Evolutionary conservation across 2,329 filamentous ascomycete species (phyloP).

Genomic region (Tolypocladium sp.): DNA sequence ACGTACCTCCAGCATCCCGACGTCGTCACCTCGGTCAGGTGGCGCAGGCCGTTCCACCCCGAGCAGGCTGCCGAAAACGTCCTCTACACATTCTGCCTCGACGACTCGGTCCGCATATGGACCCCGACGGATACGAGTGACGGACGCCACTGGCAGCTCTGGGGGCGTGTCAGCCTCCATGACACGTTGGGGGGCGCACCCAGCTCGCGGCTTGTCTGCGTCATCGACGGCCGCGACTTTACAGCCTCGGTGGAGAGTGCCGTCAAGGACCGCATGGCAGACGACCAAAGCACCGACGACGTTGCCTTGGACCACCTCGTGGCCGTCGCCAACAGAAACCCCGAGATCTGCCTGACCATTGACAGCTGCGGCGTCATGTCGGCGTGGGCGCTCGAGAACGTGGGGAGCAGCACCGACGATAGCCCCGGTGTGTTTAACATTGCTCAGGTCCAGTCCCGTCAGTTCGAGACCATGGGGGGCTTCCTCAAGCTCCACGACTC

Average conservation of each 20-base stretch:
- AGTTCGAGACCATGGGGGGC: constrained; percentile 36
- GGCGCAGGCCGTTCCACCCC: constrained; percentile 69
- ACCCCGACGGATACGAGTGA: constrained; percentile 64
- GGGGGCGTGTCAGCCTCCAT: constrained; percentile 70
- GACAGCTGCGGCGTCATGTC: constrained; percentile 82
- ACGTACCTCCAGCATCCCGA: constrained; percentile 81
- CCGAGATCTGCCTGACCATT: constrained; percentile 79
- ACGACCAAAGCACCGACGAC: constrained; percentile 51
- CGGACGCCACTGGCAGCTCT: constrained; percentile 65
- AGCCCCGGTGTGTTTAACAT: constrained; percentile 74
- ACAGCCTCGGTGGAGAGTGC: constrained; percentile 67
- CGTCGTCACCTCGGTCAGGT: constrained; percentile 73
- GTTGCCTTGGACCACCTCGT: constrained; percentile 77
- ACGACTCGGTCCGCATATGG: constrained; percentile 78
- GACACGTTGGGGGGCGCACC: constrained; percentile 51
- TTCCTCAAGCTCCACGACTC: constrained; percentile 14
- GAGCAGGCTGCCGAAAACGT: constrained; percentile 79
- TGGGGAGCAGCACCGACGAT: constrained; percentile 60
- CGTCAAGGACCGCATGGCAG: constrained; percentile 49
- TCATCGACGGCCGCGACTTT: constrained; percentile 77
- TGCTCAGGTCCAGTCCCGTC: constrained; percentile 58
- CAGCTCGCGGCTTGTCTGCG: constrained; percentile 45
- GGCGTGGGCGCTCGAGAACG: constrained; percentile 85
- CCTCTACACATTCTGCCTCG: constrained; percentile 79
- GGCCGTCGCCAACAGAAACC: constrained; percentile 72